Base-by-base conservation (phyloP, 1,284 basidiomycete species). In the Albatrellus sp. region DNA sequence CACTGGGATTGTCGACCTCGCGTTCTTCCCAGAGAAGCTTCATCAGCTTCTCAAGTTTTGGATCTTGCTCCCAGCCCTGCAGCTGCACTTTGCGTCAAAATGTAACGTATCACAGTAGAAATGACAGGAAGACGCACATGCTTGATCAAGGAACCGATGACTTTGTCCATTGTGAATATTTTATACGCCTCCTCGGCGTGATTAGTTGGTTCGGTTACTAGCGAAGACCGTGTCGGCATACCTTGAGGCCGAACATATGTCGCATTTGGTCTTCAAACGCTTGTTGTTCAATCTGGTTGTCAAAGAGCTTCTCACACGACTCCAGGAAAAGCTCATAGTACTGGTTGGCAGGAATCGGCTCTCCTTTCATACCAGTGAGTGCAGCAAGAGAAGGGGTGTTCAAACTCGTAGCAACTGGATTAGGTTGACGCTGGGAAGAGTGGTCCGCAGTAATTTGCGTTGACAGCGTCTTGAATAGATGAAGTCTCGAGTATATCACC, bases 121-220 rank as follows among this genome's bases (percentile, higher is more conserved):
- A 44, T 44, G 34, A 48, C 47, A 30, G 52, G 45, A 30, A 52
- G 19, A 62, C 64, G 54, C 47, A 78, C 87, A 69, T 86, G 91
- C 61, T 88, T 96, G 64, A 90, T 82, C 55, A 90, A 74, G n/a
- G 77, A 74, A 2, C 84, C 85, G 44, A 94, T 77, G 41, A 94
- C 72, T 61, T 94, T 91, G 66, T 97, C 92, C n/a, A 96, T 66
- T 0, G 92, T 96, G 59, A 94, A 96, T 57, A 89, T 77, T 56
- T 84, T 83, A 61, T 89, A 94, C 0, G 78, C 77, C 33, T 80
- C 67, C 80, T 84, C 47, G 6, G 49, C 2, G 24, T 16, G 17
- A 16, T 44, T 37, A 9, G 31, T 43, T 48, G 34, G 29, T 28
- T 31, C 35, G 20, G 37, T 12, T 14, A 11, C 28, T 37, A 13